Evolutionary conservation across 2,329 filamentous ascomycete species (phyloP).

Genomic region (Ophiostoma ulmi): DNA sequence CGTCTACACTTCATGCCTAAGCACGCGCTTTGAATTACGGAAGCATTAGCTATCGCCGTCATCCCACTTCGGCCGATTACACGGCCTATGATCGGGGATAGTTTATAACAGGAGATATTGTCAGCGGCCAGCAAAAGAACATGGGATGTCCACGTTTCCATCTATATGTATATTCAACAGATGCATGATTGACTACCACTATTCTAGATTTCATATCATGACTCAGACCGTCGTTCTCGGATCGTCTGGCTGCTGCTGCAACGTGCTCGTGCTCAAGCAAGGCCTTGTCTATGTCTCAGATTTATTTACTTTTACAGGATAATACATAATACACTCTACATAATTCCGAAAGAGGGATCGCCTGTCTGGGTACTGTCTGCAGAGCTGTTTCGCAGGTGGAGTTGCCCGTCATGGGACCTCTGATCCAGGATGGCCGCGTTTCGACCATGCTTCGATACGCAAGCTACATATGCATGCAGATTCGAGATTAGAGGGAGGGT

Average conservation of each 20-base stretch:
- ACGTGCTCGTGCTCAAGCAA: background rate
- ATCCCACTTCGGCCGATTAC: conserved; percentile 10
- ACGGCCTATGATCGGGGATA: conserved; percentile 9
- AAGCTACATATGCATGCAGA: background rate
- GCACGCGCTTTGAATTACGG: background rate
- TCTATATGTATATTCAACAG: background rate
- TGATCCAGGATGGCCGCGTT: conserved; percentile 5
- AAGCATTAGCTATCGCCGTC: background rate
- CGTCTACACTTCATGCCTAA: background rate
- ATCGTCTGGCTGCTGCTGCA: background rate
- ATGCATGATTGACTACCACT: background rate
- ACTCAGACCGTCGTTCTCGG: background rate
- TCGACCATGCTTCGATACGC: conserved; percentile 1
- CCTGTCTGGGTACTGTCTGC: background rate
- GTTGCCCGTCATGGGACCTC: conserved; percentile 6
- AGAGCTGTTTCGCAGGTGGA: background rate
- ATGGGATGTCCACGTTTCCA: background rate
- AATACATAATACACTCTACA: background rate
- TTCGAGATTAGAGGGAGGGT: background rate
- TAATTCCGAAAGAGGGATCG: background rate
- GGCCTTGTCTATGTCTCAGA: background rate
- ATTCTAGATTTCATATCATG: background rate
- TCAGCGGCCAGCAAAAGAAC: background rate
- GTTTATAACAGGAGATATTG: background rate
- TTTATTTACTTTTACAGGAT: background rate